Evolutionary conservation across 139 green algal genomes (phyloP), one percentile per base, ranked within the genome.

Genomic region (Chlamydomonas incerta): DNA sequence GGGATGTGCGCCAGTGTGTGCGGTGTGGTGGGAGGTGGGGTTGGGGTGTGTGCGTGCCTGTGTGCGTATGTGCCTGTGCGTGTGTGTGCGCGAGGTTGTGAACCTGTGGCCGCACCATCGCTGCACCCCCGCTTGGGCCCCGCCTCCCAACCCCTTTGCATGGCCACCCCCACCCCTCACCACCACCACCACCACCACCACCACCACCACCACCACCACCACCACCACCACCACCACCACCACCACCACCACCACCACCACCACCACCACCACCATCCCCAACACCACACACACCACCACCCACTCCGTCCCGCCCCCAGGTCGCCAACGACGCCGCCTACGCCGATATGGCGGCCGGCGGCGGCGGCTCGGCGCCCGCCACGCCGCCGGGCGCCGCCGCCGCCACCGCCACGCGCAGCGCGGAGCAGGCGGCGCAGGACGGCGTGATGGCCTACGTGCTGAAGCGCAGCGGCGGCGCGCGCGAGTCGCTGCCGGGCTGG

Each of bases 401-500:
- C 23, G 20, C 34, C 5, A 5, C 46, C 15, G 63, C 13, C 15
- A 83, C 77, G 20, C 41, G 41, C 41, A 73, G 57, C 24, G 63
- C 46, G 15, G 80, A 85, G 47, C 9, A 37, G 66, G 80, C 57
- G 15, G 80, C 66, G 21, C 66, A 85, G 80, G 67, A 23, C 8
- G 67, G 67, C n/a, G 80, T 85, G 1, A 75, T 85, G 80, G 47
- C 80, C 6, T 85, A 85, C 80, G 80, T 85, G 31, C 37, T 77
- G 50, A 50, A 50, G 31, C 80, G 80, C 29, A 58, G 67, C 80
- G 26, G 11, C 15, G 80, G 80, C 28, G 4, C 21, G 21, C 74
- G 92, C 20, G 88, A 88, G 62, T 62, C 74, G 21, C 69, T 95
- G 21, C 85, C 89, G n/a, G 28, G 73, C 24, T 69, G 63, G 33